Evolutionary conservation across 352 stramenopile species (phyloP).

Genomic region (Phytophthora palmivora): DNA sequence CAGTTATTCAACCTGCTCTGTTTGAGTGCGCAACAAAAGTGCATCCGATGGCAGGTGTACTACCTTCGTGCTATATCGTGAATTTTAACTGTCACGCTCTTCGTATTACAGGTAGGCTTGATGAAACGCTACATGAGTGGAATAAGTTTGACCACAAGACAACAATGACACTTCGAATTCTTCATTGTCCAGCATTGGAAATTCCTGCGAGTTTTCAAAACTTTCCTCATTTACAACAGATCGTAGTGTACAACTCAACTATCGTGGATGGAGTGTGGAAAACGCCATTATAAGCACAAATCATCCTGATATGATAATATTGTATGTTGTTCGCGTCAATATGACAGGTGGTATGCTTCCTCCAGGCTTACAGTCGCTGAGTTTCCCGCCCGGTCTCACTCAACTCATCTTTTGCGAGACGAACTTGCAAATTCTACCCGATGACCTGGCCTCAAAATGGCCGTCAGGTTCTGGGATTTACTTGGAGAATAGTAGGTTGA

Average conservation of each 20-base stretch:
- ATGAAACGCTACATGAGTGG: slow-evolving; percentile 15
- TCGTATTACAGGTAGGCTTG: background rate
- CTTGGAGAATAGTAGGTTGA: slow-evolving; percentile 16
- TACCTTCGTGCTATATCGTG: slow-evolving; percentile 31
- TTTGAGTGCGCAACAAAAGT: slow-evolving; percentile 22
- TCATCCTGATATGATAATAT: slow-evolving; percentile 31
- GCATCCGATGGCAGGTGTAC: slow-evolving; percentile 24
- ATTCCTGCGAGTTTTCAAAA: slow-evolving; percentile 35
- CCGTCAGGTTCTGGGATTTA: background rate
- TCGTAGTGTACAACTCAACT: slow-evolving; percentile 41
- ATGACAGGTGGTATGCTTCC: slow-evolving; percentile 40
- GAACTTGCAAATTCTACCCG: slow-evolving; percentile 28
- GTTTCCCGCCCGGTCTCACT: slow-evolving; percentile 34
- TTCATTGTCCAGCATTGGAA: slow-evolving; percentile 34
- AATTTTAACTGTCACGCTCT: slow-evolving; percentile 34
- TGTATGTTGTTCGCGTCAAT: slow-evolving; percentile 37
- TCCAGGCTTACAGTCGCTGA: slow-evolving; percentile 25
- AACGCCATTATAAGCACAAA: slow-evolving; percentile 23
- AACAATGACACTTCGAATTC: slow-evolving; percentile 26
- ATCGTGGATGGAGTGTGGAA: slow-evolving; percentile 31
- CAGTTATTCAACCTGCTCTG: slow-evolving; percentile 4
- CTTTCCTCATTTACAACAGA: slow-evolving; percentile 36
- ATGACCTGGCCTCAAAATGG: slow-evolving; percentile 43
- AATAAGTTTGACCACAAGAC: slow-evolving; percentile 23
- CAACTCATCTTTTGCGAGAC: slow-evolving; percentile 33